phyloP scores from a whole-genome alignment of 2,329 filamentous ascomycete genomes.

The Sphaerulina populicola region DNA sequence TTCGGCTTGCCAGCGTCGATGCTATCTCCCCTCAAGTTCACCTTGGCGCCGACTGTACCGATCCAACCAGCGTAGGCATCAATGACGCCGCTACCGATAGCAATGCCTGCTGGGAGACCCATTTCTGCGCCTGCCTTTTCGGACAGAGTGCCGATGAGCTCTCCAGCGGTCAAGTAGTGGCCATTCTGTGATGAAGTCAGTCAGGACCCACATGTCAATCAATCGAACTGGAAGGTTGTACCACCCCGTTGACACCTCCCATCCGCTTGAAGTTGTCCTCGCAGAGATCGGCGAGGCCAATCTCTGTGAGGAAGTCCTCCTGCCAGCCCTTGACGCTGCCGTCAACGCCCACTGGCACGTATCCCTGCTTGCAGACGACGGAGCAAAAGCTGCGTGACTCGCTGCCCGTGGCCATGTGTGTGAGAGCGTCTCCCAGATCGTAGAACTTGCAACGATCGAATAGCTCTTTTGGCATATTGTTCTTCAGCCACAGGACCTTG shows the following conservation, averaged over 20 bases:
- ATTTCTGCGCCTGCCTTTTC: slow-evolving; percentile 75
- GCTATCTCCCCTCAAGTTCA: slow-evolving; percentile 53
- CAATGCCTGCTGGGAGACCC: slow-evolving; percentile 76
- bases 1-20: slow-evolving; percentile 60
- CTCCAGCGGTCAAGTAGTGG: slow-evolving; percentile 81
- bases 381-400: slow-evolving; percentile 93
- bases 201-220: slow-evolving; percentile 4
- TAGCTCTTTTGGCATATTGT: slow-evolving; percentile 86
- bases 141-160: slow-evolving; percentile 76
- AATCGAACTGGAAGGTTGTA: slow-evolving; percentile 41
- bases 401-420: slow-evolving; percentile 84
- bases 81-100: slow-evolving; percentile 92
- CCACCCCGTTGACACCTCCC: slow-evolving; percentile 89
- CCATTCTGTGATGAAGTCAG: slow-evolving; percentile 62
- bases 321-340: slow-evolving; percentile 98
- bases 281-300: slow-evolving; percentile 76
- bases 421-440: slow-evolving; percentile 84
- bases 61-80: slow-evolving; percentile 99
- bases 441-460: slow-evolving; percentile 96
- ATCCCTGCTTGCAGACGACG: slow-evolving; percentile 95
- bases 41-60: slow-evolving; percentile 94
- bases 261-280: slow-evolving; percentile 86
- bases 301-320: slow-evolving; percentile 78
- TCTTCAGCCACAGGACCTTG: slow-evolving; percentile 97
- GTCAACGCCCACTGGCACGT: slow-evolving; percentile 91